A percentile compares a stretch with the other conserved stretches of the same genome.
Conservation (phyloP, 441 rosid species). For the Corymbia citriodora region DNA sequence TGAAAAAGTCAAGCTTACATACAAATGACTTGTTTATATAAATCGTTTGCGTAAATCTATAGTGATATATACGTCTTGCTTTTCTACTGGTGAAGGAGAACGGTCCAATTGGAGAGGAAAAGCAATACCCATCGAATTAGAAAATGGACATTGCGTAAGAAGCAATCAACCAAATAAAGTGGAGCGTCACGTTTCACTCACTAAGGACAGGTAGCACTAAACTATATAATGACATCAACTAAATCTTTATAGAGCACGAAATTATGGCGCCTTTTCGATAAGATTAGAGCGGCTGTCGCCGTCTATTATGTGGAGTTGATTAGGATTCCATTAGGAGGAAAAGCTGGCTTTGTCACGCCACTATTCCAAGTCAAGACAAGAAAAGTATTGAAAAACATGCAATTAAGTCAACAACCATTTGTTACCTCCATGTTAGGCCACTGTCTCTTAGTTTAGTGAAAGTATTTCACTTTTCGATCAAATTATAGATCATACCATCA, state of each 20-base stretch:
- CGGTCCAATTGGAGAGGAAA: background rate
- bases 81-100: background rate
- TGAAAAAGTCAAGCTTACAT: background rate
- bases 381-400: background rate
- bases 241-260: background rate
- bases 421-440: background rate
- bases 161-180: background rate
- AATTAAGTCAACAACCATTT: background rate
- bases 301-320: background rate
- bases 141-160: background rate
- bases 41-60: background rate
- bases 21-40: background rate
- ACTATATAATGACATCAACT: background rate
- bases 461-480: background rate
- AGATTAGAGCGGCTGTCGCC: background rate
- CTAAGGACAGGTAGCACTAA: background rate
- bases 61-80: background rate
- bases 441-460: background rate
- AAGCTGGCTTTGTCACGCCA: background rate
- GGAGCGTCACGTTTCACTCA: background rate
- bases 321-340: background rate
- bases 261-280: background rate
- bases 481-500: no score
- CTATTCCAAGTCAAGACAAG: background rate
- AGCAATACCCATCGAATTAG: background rate